Evolutionary conservation across 305 asterid species (phyloP), one percentile per base, ranked within the genome.

Genomic region (Striga hermonthica): DNA sequence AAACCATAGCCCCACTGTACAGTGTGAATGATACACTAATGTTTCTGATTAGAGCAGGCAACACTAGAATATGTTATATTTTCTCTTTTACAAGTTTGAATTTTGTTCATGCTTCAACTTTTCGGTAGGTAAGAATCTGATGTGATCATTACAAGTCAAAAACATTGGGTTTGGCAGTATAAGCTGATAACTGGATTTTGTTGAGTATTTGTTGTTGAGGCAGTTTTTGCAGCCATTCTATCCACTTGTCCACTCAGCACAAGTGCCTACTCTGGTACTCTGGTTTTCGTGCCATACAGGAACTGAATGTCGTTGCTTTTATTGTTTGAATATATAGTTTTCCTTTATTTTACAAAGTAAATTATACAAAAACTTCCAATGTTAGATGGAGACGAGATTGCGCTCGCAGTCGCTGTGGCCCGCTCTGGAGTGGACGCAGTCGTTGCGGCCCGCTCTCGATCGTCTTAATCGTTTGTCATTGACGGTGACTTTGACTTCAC

Each of bases 61-160:
- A 60, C 10, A 56, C 7, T n/a, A 13, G 22, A 12, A n/a, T 48
- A 50, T 50, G 22, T 50, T 50, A 47, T 22, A 2, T 50, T 7
- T 3, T 50, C n/a, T 43, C 64, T 56, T 40, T 61, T 16, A 35
- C 36, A 40, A 14, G 53, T 64, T 65, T 69, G 67, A 65, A 63
- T 52, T 10, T 36, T 49, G 40, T 60, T 15, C n/a, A 22, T 22
- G 31, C 2, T 22, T 22, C 31, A 0, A 22, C 31, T 22, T 22
- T 22, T 22, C 2, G 31, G 31, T 0, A 22, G 31, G 31, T 22
- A 22, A 22, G 34, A 11, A 49, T 41, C 70, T 49, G 28, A n/a
- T 71, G 72, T 74, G 54, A 67, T 74, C 72, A 74, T 74, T 78
- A 68, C 70, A 8, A 22, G 1, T 22, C 31, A 22, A 22, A 22